Base-by-base conservation (phyloP, 148 eudicot species). In the Mesembryanthemum crystallinum region DNA sequence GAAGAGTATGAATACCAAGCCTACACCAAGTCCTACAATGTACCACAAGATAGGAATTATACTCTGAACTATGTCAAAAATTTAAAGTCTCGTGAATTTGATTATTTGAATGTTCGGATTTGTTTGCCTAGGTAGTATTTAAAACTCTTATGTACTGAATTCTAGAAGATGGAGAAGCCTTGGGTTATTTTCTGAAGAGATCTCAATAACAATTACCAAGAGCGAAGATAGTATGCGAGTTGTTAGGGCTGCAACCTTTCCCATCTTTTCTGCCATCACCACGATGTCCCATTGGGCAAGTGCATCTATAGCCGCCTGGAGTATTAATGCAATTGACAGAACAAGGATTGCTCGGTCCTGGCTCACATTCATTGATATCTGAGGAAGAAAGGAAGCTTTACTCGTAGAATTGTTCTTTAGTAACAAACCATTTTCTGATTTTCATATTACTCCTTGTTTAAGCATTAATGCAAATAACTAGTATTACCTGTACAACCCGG, bases 401-500 rank as follows among this genome's bases (percentile, higher is more conserved):
- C 9, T 39, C 25, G 20, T 33, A 23, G 7, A 47, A 13, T 21
- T 11, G 58, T 43, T 7, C 12, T 43, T 43, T 9, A 47, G 37
- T 4, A 1, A 8, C 35, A 51, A 52, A n/a, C 17, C 7, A 21
- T 51, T 35, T n/a, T 35, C n/a, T n/a, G n/a, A n/a, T n/a, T n/a
- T 35, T 35, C 39, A 35, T 35, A 6, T 2, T 35, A 3, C 39
- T 35, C 6, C 39, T 2, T 35, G 39, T 35, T 35, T 35, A 35
- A 35, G 39, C 39, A 35, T 6, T n/a, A n/a, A 35, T 35, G 39
- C 39, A 35, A 35, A 35, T 35, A 35, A 35, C 39, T 35, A 35
- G 6, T 2, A 68, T 60, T n/a, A 78, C 82, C 82, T 79, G 61
- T 67, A 68, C 82, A 79, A 32, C 82, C 82, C 6, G 73, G 74